phyloP scores from a whole-genome alignment of 805 yeast species.

The Kluyveromyces siamensis region DNA sequence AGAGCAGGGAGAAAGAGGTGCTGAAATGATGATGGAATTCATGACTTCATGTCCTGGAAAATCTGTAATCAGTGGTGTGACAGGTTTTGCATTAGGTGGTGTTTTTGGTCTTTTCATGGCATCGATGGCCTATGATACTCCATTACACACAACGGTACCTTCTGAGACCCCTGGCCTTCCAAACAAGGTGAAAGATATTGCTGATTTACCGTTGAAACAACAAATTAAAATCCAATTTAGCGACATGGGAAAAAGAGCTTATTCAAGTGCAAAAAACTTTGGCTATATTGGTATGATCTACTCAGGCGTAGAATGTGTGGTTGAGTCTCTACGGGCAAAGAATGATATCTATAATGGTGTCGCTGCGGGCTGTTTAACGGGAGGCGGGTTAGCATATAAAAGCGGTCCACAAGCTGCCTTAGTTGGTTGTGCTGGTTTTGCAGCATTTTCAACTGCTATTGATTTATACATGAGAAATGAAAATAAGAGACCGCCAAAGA shows the following conservation, averaged over 20 bases:
- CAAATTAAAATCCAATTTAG: slow-evolving; percentile 85
- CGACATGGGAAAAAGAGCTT: slow-evolving; percentile 89
- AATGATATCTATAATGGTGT: slow-evolving; percentile 89
- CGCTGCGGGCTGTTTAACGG: slow-evolving; percentile 91
- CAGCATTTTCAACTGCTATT: slow-evolving; percentile 84
- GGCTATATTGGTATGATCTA: slow-evolving; percentile 88
- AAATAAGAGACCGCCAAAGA: slow-evolving; percentile 70
- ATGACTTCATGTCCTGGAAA: slow-evolving; percentile 96
- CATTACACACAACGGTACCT: slow-evolving; percentile 27
- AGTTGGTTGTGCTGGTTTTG: slow-evolving; percentile 95
- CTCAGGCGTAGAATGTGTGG: slow-evolving; percentile 85
- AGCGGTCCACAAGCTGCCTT: slow-evolving; percentile 91
- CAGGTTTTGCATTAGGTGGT: slow-evolving; percentile 93
- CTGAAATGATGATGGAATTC: slow-evolving; percentile 68
- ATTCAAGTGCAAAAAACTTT: slow-evolving; percentile 83
- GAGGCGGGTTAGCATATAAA: slow-evolving; percentile 88
- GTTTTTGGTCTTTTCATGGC: slow-evolving; percentile 95
- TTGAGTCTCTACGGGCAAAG: slow-evolving; percentile 80
- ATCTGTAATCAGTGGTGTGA: slow-evolving; percentile 81
- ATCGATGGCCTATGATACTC: slow-evolving; percentile 38
- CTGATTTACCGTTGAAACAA: slow-evolving; percentile 83
- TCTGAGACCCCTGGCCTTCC: slow-evolving; percentile 9
- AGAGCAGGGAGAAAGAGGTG: slow-evolving; percentile 89
- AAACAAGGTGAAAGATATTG: slow-evolving; percentile 41
- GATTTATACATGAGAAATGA: slow-evolving; percentile 83